These are phyloP conservation scores for Ustilago sp. DNA, from an alignment of 1,284 basidiomycete species.

Conservation along the genomic window DNA sequence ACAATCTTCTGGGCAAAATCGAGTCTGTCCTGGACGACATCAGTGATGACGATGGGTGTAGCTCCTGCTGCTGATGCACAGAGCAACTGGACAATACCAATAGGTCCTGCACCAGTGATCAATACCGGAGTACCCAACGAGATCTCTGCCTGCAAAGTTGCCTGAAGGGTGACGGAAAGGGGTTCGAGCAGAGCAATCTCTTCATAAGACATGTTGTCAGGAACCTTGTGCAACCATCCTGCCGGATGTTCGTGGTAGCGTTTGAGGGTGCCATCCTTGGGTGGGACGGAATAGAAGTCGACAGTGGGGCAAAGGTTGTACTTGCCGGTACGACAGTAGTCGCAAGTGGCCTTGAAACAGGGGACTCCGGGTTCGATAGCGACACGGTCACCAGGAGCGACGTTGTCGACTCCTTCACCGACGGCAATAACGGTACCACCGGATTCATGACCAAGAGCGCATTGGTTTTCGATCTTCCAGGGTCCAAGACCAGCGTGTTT, in stretches of 20 bases:
- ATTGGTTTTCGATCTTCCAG: slow-evolving; percentile 62
- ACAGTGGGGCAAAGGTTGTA: slow-evolving; percentile 72
- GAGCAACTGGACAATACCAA: slow-evolving; percentile 73
- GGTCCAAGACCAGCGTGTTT: slow-evolving; percentile 70
- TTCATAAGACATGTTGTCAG: slow-evolving; percentile 70
- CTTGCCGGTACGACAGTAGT: slow-evolving; percentile 72
- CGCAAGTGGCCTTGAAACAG: slow-evolving; percentile 72
- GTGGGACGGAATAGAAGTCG: slow-evolving; percentile 69
- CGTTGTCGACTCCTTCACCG: slow-evolving; percentile 62
- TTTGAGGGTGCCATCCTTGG: slow-evolving; percentile 66
- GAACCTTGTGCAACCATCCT: slow-evolving; percentile 73
- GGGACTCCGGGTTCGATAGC: slow-evolving; percentile 71
- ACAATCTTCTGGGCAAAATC: slow-evolving; percentile 73
- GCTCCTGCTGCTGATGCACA: slow-evolving; percentile 73
- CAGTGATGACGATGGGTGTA: slow-evolving; percentile 73
- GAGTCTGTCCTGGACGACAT: slow-evolving; percentile 72
- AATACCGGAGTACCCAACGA: slow-evolving; percentile 69
- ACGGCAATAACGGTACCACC: slow-evolving; percentile 65
- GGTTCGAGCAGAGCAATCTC: slow-evolving; percentile 74
- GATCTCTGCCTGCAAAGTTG: slow-evolving; percentile 72
- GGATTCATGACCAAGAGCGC: slow-evolving; percentile 65
- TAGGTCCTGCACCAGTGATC: slow-evolving; percentile 70
- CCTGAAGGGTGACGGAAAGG: slow-evolving; percentile 73
- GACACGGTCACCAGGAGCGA: slow-evolving; percentile 61
- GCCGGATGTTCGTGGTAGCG: slow-evolving; percentile 73